phyloP scores from a whole-genome alignment of 2,329 filamentous ascomycete species.

The Colletotrichum theobromicola region DNA sequence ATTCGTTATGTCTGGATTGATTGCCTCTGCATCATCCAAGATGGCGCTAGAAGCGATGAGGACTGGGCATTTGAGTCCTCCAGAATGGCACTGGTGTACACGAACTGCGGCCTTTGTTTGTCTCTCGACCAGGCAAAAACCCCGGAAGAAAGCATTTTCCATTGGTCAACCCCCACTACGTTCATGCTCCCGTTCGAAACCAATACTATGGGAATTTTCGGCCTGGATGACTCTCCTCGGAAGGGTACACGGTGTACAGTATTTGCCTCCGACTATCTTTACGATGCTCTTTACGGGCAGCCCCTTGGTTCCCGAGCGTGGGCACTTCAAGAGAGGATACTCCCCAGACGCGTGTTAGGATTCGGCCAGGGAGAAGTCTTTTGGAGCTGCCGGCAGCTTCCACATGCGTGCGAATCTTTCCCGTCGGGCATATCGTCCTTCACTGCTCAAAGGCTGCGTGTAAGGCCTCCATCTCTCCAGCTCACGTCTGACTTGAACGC shows the following conservation, averaged over 20 bases:
- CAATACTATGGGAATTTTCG: not conserved
- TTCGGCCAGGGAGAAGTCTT: not conserved
- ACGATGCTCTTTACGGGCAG: not conserved
- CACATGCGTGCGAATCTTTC: not conserved
- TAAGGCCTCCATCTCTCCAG: not conserved
- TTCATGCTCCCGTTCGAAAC: not conserved
- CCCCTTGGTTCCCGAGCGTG: not conserved
- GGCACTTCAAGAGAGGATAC: not conserved
- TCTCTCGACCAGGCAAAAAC: not conserved
- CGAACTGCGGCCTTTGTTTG: not conserved
- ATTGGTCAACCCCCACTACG: not conserved
- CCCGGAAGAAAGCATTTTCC: not conserved
- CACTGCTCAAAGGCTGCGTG: no score
- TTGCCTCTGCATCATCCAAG: not conserved
- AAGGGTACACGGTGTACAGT: not conserved
- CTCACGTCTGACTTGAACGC: no score
- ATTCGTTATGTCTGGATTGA: not conserved
- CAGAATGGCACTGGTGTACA: not conserved
- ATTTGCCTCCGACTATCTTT: accelerated
- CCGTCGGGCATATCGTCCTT: not conserved
- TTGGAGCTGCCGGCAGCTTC: not conserved
- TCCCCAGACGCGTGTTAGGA: not conserved
- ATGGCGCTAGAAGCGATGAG: not conserved
- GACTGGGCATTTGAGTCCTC: not conserved
- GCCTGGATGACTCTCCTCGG: not conserved